Percentiles rank a stretch among this genome's conserved stretches.
phyloP scores from a whole-genome alignment of 495 filamentous ascomycete species.

The Trichocladium antarcticum region DNA sequence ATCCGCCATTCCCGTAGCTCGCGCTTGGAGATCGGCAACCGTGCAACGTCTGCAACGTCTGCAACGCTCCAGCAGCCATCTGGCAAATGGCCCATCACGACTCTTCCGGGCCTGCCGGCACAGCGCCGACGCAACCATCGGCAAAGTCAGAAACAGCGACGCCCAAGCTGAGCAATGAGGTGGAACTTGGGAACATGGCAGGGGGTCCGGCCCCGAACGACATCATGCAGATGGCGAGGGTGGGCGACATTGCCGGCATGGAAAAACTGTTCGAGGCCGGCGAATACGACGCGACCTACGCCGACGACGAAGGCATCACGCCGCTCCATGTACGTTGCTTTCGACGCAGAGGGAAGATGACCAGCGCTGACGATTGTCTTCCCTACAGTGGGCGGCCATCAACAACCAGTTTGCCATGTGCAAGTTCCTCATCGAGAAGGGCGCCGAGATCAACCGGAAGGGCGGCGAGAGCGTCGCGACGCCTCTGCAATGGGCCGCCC shows the following conservation, averaged over 20 bases:
- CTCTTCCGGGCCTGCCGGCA: constrained; percentile 16
- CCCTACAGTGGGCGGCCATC: constrained; percentile 99
- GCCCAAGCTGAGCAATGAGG: constrained; percentile 51
- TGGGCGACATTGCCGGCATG: constrained; percentile 78
- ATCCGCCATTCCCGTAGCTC: too few species aligned
- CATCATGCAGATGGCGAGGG: constrained; percentile 87
- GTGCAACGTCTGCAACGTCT: too few species aligned
- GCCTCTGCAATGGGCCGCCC: constrained; percentile 92
- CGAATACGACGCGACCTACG: constrained; percentile 67
- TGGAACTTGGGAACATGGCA: constrained; percentile 61
- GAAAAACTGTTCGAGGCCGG: constrained; percentile 76
- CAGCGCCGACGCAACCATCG: constrained; percentile 37
- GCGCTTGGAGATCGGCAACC: too few species aligned
- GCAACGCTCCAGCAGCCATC: too few species aligned
- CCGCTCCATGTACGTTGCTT: constrained; percentile 70
- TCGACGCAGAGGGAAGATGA: not conserved
- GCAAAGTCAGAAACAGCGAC: constrained; percentile 48
- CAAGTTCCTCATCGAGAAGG: constrained; percentile 81
- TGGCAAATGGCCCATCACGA: not conserved
- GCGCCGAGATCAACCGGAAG: constrained; percentile 86
- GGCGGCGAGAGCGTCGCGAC: constrained; percentile 90
- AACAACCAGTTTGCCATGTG: constrained; percentile 96
- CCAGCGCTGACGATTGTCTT: constrained; percentile 21
- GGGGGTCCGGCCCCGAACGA: constrained; percentile 52
- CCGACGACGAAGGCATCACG: constrained; percentile 85